Conservation (phyloP, 2,329 filamentous ascomycete species). For the Neofusicoccum laricinum region DNA sequence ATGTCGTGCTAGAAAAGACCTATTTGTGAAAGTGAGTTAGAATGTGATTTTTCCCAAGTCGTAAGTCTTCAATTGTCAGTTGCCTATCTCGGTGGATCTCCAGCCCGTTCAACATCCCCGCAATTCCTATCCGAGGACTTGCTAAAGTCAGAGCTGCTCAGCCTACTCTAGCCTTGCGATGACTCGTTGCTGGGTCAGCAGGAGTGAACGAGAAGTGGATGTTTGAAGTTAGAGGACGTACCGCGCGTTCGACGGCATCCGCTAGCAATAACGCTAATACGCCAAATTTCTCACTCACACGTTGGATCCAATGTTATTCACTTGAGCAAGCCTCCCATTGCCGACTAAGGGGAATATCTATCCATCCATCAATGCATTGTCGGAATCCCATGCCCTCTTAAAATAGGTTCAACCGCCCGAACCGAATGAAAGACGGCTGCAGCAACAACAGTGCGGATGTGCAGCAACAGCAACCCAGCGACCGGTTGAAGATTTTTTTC, state of each 20-base stretch:
- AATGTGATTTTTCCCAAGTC: too few relatives aligned
- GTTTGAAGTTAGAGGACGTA: too few relatives aligned
- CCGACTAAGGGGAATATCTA: slow-evolving; percentile 13
- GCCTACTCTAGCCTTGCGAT: background rate
- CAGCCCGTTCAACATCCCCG: too few relatives aligned
- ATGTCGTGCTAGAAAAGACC: too few relatives aligned
- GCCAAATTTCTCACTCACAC: background rate
- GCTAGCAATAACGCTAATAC: background rate
- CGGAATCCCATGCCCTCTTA: background rate
- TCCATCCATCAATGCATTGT: slow-evolving; percentile 8
- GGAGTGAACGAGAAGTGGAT: too few relatives aligned
- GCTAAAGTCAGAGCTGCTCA: too few relatives aligned
- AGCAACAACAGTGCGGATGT: background rate
- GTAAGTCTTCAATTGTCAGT: too few relatives aligned
- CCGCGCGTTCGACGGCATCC: too few relatives aligned
- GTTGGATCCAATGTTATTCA: background rate
- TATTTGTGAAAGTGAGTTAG: too few relatives aligned
- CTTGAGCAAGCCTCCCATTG: slow-evolving; percentile 11
- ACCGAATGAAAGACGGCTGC: background rate
- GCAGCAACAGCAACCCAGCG: background rate
- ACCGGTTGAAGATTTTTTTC: background rate
- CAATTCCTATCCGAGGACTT: too few relatives aligned
- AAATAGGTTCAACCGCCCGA: background rate
- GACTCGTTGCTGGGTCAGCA: too few relatives aligned
- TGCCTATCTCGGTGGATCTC: too few relatives aligned